Evolutionary conservation across 176 grass and related monocot species (phyloP).

Genomic region (Triticum aestivum): IWGSC_CS_RefSeq_v2.1 NC_057805.1:282511169-282511668

Average conservation of each 20-base stretch:
- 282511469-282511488: conserved; percentile 8
- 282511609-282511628: not conserved
- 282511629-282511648: not conserved
- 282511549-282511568: not conserved
- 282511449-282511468: not conserved
- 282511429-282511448: conserved; percentile 18
- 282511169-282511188: conserved; percentile 99
- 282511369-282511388: not conserved
- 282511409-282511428: not conserved
- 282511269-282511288: conserved; percentile 88
- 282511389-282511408: not conserved
- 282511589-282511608: not conserved
- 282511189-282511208: conserved; percentile 99
- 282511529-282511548: not conserved
- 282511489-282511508: not conserved
- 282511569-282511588: not conserved
- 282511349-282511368: conserved; percentile 12
- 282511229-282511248: conserved; percentile 93
- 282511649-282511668: not conserved
- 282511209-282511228: conserved; percentile 98
- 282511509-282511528: not conserved
- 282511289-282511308: conserved; percentile 95
- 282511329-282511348: conserved; percentile 92
- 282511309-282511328: conserved; percentile 93
- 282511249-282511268: conserved; percentile 81